A percentile compares a stretch with the other conserved stretches of the same genome.
phyloP scores from a whole-genome alignment of 2,329 filamentous ascomycete species.

The Arthrobotrys megalospora region DNA sequence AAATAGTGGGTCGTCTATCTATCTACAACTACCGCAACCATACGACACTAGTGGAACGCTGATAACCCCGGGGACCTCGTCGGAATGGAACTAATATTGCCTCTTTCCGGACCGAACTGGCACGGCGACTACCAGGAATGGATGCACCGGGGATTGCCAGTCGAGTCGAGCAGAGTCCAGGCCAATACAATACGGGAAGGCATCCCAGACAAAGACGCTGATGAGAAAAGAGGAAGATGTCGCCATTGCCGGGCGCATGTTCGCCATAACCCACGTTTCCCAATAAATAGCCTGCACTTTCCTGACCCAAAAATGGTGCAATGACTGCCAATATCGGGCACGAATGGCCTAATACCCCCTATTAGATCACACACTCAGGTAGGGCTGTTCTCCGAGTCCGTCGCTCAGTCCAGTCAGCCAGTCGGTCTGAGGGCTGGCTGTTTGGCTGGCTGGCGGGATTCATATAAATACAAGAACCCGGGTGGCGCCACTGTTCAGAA shows the following conservation, averaged over 20 bases:
- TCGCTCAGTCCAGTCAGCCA: background rate
- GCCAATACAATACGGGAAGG: background rate
- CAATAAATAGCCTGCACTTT: conserved; percentile 44
- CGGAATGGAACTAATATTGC: too few relatives aligned
- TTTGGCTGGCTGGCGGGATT: background rate
- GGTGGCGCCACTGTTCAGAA: conserved; percentile 14
- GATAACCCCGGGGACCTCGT: too few relatives aligned
- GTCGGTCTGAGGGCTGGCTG: background rate
- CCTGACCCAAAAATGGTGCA: conserved; percentile 34
- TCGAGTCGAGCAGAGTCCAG: background rate
- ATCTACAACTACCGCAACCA: too few relatives aligned
- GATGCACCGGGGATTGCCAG: background rate
- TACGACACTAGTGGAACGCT: too few relatives aligned
- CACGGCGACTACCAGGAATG: too few relatives aligned
- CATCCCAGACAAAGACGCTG: background rate
- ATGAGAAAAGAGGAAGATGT: conserved; percentile 32
- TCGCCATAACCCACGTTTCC: conserved; percentile 49
- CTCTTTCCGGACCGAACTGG: too few relatives aligned
- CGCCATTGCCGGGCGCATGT: conserved; percentile 55
- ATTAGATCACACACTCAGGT: background rate
- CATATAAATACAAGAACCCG: conserved; percentile 37
- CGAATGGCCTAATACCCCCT: conserved; percentile 15
- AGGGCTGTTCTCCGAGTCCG: background rate
- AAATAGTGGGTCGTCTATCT: too few relatives aligned
- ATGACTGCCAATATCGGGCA: conserved; percentile 36